Evolutionary conservation across 257 asterid genomes (phyloP), one percentile per base, ranked within the genome.

Genomic region (Vinca minor): DNA sequence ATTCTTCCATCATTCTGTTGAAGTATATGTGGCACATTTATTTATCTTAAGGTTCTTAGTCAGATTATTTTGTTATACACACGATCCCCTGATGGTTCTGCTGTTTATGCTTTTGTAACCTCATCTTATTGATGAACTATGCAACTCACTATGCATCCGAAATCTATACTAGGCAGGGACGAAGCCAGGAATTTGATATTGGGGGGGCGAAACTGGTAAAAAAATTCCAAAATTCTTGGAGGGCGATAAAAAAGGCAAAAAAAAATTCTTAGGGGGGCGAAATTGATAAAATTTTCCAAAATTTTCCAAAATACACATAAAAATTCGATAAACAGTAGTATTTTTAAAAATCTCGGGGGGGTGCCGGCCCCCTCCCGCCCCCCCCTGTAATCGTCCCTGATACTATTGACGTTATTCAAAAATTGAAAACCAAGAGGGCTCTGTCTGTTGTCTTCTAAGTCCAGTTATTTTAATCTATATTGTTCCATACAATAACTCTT

Each of bases 321-420:
- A n/a, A n/a, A n/a, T n/a, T n/a, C n/a, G n/a, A n/a, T n/a, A n/a
- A n/a, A n/a, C n/a, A n/a, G n/a, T n/a, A n/a, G n/a, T n/a, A n/a
- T n/a, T n/a, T n/a, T n/a, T n/a, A n/a, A n/a, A n/a, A n/a, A n/a
- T n/a, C n/a, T n/a, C n/a, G n/a, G n/a, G n/a, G n/a, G n/a, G n/a
- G n/a, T n/a, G n/a, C n/a, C n/a, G n/a, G n/a, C n/a, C n/a, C n/a
- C n/a, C n/a, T n/a, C n/a, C n/a, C n/a, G n/a, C n/a, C n/a, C n/a
- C n/a, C n/a, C n/a, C n/a, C n/a, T n/a, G n/a, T n/a, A n/a, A n/a
- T n/a, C n/a, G n/a, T n/a, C n/a, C n/a, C n/a, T n/a, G n/a, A n/a
- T n/a, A n/a, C n/a, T n/a, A n/a, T n/a, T n/a, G 65, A 31, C 65
- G 14, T 41, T 46, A 57, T 12, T 45, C 45, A 28, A 63, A 36